Conservation (phyloP, 257 asterid species). For the Lantana camara region DNA sequence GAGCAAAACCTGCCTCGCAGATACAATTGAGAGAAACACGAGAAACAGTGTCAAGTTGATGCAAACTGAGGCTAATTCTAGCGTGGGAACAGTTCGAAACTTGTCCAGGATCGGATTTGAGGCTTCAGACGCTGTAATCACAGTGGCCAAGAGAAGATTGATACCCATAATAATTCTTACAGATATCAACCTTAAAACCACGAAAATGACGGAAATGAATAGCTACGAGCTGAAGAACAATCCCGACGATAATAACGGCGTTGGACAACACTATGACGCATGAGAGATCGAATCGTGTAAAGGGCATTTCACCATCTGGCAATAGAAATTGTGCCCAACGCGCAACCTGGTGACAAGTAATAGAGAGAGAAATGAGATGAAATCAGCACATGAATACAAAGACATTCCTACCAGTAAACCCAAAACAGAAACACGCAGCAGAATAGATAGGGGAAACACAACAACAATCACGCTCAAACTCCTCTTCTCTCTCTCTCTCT, state of each 20-base stretch:
- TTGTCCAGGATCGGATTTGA: constrained; percentile 23
- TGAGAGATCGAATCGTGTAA: constrained; percentile 42
- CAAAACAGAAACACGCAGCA: constrained; percentile 20
- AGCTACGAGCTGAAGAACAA: constrained; percentile 28
- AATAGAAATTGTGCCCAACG: constrained; percentile 26
- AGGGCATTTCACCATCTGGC: constrained; percentile 72
- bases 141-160: constrained; percentile 40
- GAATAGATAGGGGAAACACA: background rate
- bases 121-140: constrained; percentile 12
- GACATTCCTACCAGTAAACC: constrained; percentile 32
- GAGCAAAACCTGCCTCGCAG: constrained; percentile 50
- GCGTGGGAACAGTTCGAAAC: constrained; percentile 40
- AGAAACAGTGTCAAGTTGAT: constrained; percentile 58
- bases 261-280: constrained; percentile 9
- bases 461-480: constrained; percentile 24
- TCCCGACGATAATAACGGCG: constrained; percentile 2
- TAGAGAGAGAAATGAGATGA: constrained; percentile 19
- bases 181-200: constrained; percentile 46
- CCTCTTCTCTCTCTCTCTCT: constrained; percentile 27
- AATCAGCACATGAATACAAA: constrained; percentile 57
- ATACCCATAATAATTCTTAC: constrained; percentile 47
- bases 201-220: constrained; percentile 29
- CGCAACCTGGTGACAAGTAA: constrained; percentile 44
- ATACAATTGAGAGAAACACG: constrained; percentile 53
- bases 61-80: constrained; percentile 67